A percentile compares a stretch with the other conserved stretches of the same genome.
Evolutionary conservation across 305 asterid genomes (phyloP).

Genomic region (Solanum hybrid): DNA sequence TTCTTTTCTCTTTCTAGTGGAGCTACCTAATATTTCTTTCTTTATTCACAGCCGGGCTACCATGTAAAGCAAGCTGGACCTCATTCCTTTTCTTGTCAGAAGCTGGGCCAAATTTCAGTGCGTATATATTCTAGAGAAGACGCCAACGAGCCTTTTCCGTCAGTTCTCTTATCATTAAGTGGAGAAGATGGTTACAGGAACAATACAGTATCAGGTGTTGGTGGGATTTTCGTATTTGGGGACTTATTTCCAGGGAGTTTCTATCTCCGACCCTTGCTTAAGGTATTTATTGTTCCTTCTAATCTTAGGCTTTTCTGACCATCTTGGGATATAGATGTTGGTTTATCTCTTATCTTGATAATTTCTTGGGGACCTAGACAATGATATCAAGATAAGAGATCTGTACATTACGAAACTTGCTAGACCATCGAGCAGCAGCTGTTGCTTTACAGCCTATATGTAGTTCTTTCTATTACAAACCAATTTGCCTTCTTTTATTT

Average conservation of each 20-base stretch:
- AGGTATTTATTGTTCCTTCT: slow-evolving; percentile 37
- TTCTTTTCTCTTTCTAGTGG: slow-evolving; percentile 1
- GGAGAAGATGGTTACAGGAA: slow-evolving; percentile 99
- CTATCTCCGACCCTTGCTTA: slow-evolving; percentile 88
- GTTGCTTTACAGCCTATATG: not conserved
- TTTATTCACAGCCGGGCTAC: slow-evolving; percentile 75
- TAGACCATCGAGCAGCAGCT: not conserved
- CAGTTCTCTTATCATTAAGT: slow-evolving; percentile 85
- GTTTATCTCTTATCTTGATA: not conserved
- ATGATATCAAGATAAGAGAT: not conserved
- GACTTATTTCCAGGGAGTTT: slow-evolving; percentile 93
- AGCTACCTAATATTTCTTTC: slow-evolving; percentile 17
- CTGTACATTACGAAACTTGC: not conserved
- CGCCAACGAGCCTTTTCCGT: slow-evolving; percentile 64
- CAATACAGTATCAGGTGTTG: slow-evolving; percentile 76
- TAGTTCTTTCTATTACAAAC: not conserved
- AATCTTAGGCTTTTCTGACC: not conserved
- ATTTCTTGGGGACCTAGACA: not conserved
- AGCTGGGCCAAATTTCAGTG: slow-evolving; percentile 78
- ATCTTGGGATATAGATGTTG: not conserved
- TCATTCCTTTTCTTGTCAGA: slow-evolving; percentile 80
- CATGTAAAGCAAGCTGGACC: slow-evolving; percentile 65
- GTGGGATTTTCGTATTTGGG: slow-evolving; percentile 66
- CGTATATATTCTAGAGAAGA: slow-evolving; percentile 58
- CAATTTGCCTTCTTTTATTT: not conserved